These are phyloP conservation scores for Schrenkiella parvula DNA, from an alignment of 345 rosid species.

Conservation along the genomic window DNA sequence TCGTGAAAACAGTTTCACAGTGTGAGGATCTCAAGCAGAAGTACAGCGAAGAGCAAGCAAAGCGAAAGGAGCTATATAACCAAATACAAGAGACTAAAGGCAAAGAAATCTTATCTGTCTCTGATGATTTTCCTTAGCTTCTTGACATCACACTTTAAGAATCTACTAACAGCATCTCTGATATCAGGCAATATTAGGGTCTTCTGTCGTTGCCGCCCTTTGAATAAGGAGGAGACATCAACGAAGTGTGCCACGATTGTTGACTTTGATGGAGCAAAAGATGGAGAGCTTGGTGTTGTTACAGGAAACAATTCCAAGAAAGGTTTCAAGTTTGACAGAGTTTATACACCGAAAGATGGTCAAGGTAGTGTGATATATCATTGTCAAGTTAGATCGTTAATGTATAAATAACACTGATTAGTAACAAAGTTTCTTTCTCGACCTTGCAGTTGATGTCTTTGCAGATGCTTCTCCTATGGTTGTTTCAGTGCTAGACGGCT, in stretches of 20 bases:
- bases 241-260: conserved; percentile 53
- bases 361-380: conserved; percentile 57
- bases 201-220: conserved; percentile 93
- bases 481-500: conserved; percentile 88
- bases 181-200: conserved; percentile 90
- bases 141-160: not conserved
- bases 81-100: conserved; percentile 91
- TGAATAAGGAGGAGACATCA: conserved; percentile 62
- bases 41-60: conserved; percentile 77
- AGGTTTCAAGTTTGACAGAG: conserved; percentile 77
- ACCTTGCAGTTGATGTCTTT: conserved; percentile 72
- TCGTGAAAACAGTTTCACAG: conserved; percentile 58
- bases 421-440: conserved; percentile 11
- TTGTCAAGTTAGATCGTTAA: conserved; percentile 2
- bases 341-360: conserved; percentile 77
- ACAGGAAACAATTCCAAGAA: conserved; percentile 59
- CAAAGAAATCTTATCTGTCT: not conserved
- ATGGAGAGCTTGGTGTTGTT: conserved; percentile 81
- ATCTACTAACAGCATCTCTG: conserved; percentile 13
- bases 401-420: not conserved
- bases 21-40: conserved; percentile 88
- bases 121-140: conserved; percentile 1
- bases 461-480: conserved; percentile 90
- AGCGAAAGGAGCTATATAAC: conserved; percentile 86
- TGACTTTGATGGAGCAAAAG: conserved; percentile 82